Evolutionary conservation across 1,139 yeast species (phyloP), one percentile per base, ranked within the genome.

Genomic region (Debaryomycetaceae sp.): DNA sequence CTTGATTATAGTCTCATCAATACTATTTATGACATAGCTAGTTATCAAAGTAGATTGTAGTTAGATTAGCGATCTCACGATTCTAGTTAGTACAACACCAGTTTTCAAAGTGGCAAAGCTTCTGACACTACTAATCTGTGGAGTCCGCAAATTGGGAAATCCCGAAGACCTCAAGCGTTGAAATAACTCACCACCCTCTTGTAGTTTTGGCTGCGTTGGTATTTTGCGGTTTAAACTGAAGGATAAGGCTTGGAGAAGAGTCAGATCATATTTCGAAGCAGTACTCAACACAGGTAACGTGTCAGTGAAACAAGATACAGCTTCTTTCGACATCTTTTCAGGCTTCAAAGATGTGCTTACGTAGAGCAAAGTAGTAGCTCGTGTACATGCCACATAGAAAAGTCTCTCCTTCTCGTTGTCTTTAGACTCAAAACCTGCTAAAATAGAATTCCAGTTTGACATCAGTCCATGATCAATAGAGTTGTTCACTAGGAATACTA

Each of bases 381-480:
- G 69, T 0, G 91, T 84, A 57, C 77, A 62, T 0, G 83, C 91
- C 2, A 85, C 90, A 55, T 83, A 85, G 14, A 78, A 63, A 8
- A 80, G 58, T 39, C 82, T 66, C 9, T 66, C 65, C 24, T 50
- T 57, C n/a, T 46, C 35, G 11, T 11, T 7, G 11, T 51, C 45
- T 47, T 33, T 37, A 35, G 42, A 40, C 4, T 24, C 31, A 2
- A 46, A 23, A 14, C 50, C 42, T 4, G 20, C 37, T 20, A 42
- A 34, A 5, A 55, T 24, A 1, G 59, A 45, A 17, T 53, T 51
- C 71, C 66, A 57, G 52, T 49, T 45, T 50, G 55, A 43, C 7
- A 39, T 39, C n/a, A 34, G 8, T 13, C 31, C 9, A 7, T 47
- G 42, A 14, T 51, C 46, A 5, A 42, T 42, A 9, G 45, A 52